These are phyloP conservation scores for Saccharomyces uvarum DNA, from an alignment of 1,139 yeast genomes.

Conservation along the genomic window DNA sequence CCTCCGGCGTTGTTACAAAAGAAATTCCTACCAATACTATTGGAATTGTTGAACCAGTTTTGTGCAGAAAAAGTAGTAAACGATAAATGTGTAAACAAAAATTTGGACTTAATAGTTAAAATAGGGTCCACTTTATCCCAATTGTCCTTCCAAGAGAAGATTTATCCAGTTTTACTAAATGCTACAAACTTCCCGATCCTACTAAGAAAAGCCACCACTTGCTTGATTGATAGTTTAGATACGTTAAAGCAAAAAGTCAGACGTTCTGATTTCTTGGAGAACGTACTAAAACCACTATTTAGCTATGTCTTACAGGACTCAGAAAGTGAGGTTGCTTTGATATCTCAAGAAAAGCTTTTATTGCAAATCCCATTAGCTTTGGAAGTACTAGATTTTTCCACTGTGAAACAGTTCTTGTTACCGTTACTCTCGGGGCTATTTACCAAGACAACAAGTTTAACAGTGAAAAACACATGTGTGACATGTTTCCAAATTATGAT, in stretches of 20 bases:
- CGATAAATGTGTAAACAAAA: constrained; percentile 44
- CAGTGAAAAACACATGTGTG: constrained; percentile 68
- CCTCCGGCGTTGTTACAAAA: constrained; percentile 63
- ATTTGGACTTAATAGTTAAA: constrained; percentile 52
- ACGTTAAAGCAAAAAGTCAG: constrained; percentile 48
- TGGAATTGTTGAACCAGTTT: constrained; percentile 37
- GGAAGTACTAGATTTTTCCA: constrained; percentile 57
- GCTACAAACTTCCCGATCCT: constrained; percentile 34
- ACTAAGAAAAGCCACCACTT: constrained; percentile 43
- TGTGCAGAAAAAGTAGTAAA: constrained; percentile 31
- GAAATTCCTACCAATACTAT: constrained; percentile 66
- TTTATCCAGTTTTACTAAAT: constrained; percentile 42
- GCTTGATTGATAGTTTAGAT: constrained; percentile 50
- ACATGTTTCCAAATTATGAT: constrained; percentile 55
- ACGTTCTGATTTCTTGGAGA: constrained; percentile 34
- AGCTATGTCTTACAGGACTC: constrained; percentile 21
- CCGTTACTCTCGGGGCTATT: constrained; percentile 68
- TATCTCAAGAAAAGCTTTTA: constrained; percentile 53
- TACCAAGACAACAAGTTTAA: constrained; percentile 72
- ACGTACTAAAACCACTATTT: constrained; percentile 32
- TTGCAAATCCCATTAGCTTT: constrained; percentile 40
- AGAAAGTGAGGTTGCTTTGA: constrained; percentile 21
- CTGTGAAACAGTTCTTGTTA: constrained; percentile 62
- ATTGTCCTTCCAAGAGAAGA: constrained; percentile 66
- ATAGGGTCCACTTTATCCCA: constrained; percentile 65